Evolutionary conservation across 805 yeast species (phyloP), one percentile per base, ranked within the genome.

Genomic region (Candida hungchunana): DNA sequence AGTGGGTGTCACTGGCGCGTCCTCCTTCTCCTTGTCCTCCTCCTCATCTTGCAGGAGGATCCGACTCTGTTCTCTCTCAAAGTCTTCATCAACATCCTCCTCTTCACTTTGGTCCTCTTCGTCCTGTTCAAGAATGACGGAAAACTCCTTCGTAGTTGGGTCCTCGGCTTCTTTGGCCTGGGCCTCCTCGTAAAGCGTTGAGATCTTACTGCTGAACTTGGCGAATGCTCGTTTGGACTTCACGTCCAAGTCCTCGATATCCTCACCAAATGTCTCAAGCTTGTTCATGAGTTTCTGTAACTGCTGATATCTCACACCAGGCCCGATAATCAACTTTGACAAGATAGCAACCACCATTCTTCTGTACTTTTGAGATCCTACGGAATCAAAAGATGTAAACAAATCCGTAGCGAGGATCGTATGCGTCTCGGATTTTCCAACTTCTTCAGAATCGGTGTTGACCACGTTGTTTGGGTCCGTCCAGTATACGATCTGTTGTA

Each of bases 401-500:
- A 83, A 58, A 18, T 77, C 79, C 19, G 69, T 55, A 1, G 75
- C 74, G 43, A 81, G 74, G 46, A 66, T 68, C 4, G 79, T 55
- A 44, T 83, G 93, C 6, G 75, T 60, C 9, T 69, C 56, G 26
- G 75, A 72, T n/a, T 50, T 50, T 4, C 51, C 52, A 4, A 67
- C 58, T 2, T 62, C 70, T 3, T 62, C 73, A 6, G 65, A 64
- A 1, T 65, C 47, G 27, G 63, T 59, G 40, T 73, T 71, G 3
- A 77, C 86, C 7, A 80, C 60, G 44, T 77, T 74, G 29, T 64
- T 61, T 6, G 96, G 95, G 55, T 87, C 90, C 14, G 95, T 82
- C 95, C 96, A 86, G 50, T 78, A 76, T 17, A 82, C 64, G 31
- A 90, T 59, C 49, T 85, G 95, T 44, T 79, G 87, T 21, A 82